Evolutionary conservation across 2,329 filamentous ascomycete genomes (phyloP).

Genomic region (Endoconidiophora laricicola): DNA sequence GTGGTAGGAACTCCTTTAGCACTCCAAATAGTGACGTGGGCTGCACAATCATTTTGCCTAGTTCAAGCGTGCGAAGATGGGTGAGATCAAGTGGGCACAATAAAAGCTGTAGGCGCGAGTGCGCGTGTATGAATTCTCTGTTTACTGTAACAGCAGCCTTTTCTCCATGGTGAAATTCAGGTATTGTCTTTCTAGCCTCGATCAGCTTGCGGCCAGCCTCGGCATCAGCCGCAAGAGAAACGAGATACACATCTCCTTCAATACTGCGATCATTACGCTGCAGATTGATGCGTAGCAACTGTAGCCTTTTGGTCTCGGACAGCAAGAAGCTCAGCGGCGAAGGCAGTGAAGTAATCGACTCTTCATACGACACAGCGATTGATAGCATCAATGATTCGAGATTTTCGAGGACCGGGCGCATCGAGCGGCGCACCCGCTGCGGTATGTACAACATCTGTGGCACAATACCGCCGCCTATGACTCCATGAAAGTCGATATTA

Average conservation of each 20-base stretch:
- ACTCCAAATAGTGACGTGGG: neutral
- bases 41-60: neutral
- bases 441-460: neutral
- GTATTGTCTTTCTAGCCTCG: neutral
- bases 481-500: neutral
- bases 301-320: neutral
- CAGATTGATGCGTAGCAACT: neutral
- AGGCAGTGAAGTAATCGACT: neutral
- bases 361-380: neutral
- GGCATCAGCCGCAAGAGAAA: neutral
- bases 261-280: neutral
- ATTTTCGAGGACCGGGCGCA: neutral
- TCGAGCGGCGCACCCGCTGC: neutral
- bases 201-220: neutral
- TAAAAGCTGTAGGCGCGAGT: neutral
- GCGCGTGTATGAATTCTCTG: neutral
- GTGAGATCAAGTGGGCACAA: neutral
- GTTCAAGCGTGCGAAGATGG: neutral
- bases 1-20: neutral
- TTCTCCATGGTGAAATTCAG: neutral
- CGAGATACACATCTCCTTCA: neutral
- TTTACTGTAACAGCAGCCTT: too few relatives aligned
- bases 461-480: neutral
- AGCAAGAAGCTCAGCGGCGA: conserved; percentile 2
- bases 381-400: neutral